Base-by-base conservation (phyloP, 106 monocot species). In the Dioscorea dumetorum region DNA sequence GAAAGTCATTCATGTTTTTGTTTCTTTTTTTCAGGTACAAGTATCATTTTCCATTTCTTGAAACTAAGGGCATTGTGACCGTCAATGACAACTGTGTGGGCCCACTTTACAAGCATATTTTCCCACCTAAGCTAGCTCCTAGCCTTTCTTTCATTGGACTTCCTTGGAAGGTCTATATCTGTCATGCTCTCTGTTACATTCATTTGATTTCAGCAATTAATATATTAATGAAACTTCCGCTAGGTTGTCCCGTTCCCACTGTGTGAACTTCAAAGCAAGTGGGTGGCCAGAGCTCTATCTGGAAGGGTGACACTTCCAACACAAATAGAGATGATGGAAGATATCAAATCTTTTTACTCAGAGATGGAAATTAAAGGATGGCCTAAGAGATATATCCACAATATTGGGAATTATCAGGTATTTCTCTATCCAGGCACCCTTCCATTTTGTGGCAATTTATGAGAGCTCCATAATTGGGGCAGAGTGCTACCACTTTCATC, bases 61-160 rank as follows among this genome's bases (percentile, higher is more conserved):
- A 76, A 34, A 87, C 79, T 2, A 71, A 80, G 71, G 84, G 74
- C 49, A 68, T 78, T 34, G 76, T 99, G 49, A 89, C 66, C 62
- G 81, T 99, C 17, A 93, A 99, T 71, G 93, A 99, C 70, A 99
- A 99, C 56, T 70, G 99, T 62, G 93, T 99, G 0, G 87, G 79
- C 2, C 90, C 99, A 12, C 80, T 99, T 8, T 99, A 93, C 66
- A 99, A 99, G 73, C 93, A 99, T 23, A 34, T 99, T 19, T 99
- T 93, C 67, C 93, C 87, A 32, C 99, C 90, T 17, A 49, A 50
- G 18, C 63, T 85, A 14, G 78, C 90, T 8, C 99, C 99, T 16
- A 72, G 22, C 19, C 85, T 99, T 68, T 90, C 92, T 50, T 99
- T 93, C 78, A 76, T 99, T 68, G 99, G 99, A 65, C 5, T 99